Base-by-base conservation (phyloP, 345 rosid species). In the Lepidium aucheri region DNA sequence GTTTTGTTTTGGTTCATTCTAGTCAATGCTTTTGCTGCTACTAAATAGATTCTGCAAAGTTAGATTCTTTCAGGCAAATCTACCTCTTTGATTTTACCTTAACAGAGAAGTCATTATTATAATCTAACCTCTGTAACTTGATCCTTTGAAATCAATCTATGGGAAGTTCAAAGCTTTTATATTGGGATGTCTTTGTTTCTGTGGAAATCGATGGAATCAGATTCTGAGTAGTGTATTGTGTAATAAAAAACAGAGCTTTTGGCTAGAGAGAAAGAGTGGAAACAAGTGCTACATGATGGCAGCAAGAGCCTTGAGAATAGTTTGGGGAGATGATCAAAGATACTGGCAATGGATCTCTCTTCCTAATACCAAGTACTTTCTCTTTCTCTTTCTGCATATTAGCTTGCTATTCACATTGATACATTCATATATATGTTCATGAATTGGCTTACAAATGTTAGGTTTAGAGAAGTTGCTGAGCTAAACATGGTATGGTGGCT, bases 271-370 rank as follows among this genome's bases (percentile, higher is more conserved):
- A 76, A 69, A 64, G 42, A 72, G 78, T 9, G 96, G 95, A 24
- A 84, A 54, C 53, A 89, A 77, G 41, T 83, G 81, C 0, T 87
- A 74, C 60, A 42, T 84, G 57, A 33, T 92, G 12, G 85, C 88
- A 3, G 85, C 98, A 6, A 87, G 85, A 68, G 85, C 82, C 59
- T 87, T 89, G 77, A 54, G 77, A 2, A 85, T 92, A 34, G 73
- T 80, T 4, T 76, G 88, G 91, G 75, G 92, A 58, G 12, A 72
- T 63, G 78, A 83, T 34, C 82, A 85, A 3, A 67, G 66, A 75
- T 66, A 76, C 26, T 92, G 96, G 98, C 17, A 43, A 4, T 92
- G 95, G 96, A 63, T 69, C 20, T 74, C 85, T 28, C 61, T 53
- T 12, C 76, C 89, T 41, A 65, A 79, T 60, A 81, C 95, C 16